Conservation (phyloP, 2,329 filamentous ascomycete genomes). For the Torrubiellomyces zombiae region DNA sequence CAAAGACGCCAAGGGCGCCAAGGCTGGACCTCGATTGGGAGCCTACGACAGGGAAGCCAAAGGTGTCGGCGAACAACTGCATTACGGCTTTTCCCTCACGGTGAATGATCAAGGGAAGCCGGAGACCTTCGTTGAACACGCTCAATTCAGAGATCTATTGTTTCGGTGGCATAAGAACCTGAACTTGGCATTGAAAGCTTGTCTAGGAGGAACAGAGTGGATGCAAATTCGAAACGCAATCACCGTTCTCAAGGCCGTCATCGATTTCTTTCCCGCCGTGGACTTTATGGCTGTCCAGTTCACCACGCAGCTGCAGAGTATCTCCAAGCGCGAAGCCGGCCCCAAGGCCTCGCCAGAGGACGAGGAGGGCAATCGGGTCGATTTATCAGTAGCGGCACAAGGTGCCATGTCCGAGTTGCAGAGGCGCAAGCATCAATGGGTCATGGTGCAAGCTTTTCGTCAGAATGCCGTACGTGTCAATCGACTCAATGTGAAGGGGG, state of each 20-base stretch:
- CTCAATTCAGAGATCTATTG: conserved; percentile 69
- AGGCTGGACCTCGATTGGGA: conserved; percentile 43
- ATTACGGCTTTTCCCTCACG: conserved; percentile 64
- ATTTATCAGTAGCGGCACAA: conserved; percentile 57
- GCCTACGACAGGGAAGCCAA: conserved; percentile 67
- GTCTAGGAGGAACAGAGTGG: conserved; percentile 72
- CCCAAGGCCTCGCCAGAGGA: conserved; percentile 28
- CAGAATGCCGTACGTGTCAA: conserved; percentile 36
- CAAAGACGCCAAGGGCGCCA: conserved; percentile 17
- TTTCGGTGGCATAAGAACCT: conserved; percentile 85
- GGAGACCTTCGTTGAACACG: conserved; percentile 59
- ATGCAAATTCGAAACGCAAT: conserved; percentile 97
- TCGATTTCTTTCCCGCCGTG: conserved; percentile 72
- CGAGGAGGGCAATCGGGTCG: conserved; percentile 46
- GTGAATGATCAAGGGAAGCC: conserved; percentile 52
- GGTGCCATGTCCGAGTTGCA: conserved; percentile 56
- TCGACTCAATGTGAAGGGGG: neutral
- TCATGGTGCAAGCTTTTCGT: conserved; percentile 58
- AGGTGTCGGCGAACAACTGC: conserved; percentile 29
- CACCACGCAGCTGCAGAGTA: conserved; percentile 45
- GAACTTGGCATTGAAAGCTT: conserved; percentile 62
- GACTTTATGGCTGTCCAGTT: conserved; percentile 70
- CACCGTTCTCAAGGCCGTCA: conserved; percentile 65
- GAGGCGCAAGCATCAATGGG: conserved; percentile 50
- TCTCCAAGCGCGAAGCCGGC: conserved; percentile 43